These are phyloP conservation scores for Coemansia sp. DNA, from an alignment of 192 early-diverging fungal species.

Conservation along the genomic window DNA sequence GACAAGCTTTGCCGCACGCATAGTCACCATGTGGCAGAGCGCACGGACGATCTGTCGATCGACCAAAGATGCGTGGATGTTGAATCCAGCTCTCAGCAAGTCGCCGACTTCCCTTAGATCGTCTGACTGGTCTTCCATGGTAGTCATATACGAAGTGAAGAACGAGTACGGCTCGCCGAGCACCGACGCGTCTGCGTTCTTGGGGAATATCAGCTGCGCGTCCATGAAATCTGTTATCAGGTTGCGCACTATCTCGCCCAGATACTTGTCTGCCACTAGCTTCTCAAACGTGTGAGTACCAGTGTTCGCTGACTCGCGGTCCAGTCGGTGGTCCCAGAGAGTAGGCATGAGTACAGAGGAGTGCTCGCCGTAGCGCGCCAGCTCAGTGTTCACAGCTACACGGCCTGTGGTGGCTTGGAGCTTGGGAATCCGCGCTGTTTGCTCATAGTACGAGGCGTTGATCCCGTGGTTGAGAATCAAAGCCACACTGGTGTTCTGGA, in stretches of 20 bases:
- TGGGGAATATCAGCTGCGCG: constrained; percentile 72
- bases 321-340: constrained; percentile 81
- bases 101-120: constrained; percentile 67
- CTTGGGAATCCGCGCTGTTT: not conserved
- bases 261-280: constrained; percentile 92
- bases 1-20: constrained; percentile 80
- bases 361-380: constrained; percentile 85
- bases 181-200: constrained; percentile 49
- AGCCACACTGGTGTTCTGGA: constrained; percentile 74
- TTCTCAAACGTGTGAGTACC: constrained; percentile 88
- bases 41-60: constrained; percentile 83
- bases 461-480: constrained; percentile 94
- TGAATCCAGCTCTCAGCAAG: constrained; percentile 73
- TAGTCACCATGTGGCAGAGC: constrained; percentile 81
- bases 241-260: constrained; percentile 89
- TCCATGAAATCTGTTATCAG: constrained; percentile 83
- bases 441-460: constrained; percentile 95
- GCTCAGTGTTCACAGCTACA: constrained; percentile 96
- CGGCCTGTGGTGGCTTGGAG: constrained; percentile 11
- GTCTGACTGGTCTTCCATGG: constrained; percentile 69
- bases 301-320: constrained; percentile 81
- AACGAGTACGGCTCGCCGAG: constrained; percentile 71
- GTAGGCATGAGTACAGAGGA: constrained; percentile 69
- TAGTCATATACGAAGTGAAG: constrained; percentile 75
- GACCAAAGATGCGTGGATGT: constrained; percentile 63